Percentiles rank a stretch among this genome's conserved stretches.
These are phyloP conservation scores for Clathrus columnatus DNA, from an alignment of 768 basidiomycete genomes.

Conservation along the genomic window DNA sequence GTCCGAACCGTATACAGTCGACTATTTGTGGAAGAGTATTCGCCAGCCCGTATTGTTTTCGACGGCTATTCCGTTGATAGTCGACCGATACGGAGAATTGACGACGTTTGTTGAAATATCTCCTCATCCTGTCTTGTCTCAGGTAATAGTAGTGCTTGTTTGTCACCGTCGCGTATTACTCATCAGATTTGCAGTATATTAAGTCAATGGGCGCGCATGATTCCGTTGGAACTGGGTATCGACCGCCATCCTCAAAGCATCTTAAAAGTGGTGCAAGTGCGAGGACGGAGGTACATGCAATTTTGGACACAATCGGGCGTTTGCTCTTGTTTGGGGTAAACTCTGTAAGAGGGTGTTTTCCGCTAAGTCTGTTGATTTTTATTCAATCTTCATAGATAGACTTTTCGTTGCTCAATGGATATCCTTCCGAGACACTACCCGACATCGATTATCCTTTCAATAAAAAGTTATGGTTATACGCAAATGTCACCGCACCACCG, in stretches of 20 bases:
- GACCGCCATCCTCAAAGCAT: slow-evolving; percentile 7
- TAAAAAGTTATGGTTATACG: too few species aligned
- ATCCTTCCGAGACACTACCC: too few species aligned
- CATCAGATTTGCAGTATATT: slow-evolving; percentile 20
- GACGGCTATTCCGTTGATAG: slow-evolving; percentile 18
- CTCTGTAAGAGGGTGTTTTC: too few species aligned
- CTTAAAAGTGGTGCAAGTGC: slow-evolving; percentile 21
- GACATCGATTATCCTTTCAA: too few species aligned
- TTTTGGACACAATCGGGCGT: slow-evolving; percentile 21
- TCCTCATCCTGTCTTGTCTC: slow-evolving; percentile 33
- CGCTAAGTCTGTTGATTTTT: too few species aligned
- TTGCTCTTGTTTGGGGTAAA: slow-evolving; percentile 26
- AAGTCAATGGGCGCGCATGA: too few species aligned
- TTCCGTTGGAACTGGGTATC: slow-evolving; percentile 23
- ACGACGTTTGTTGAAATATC: slow-evolving; percentile 33
- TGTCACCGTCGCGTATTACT: slow-evolving; percentile 14
- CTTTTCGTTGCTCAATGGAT: too few species aligned
- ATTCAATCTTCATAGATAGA: too few species aligned
- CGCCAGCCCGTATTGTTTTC: slow-evolving; percentile 29
- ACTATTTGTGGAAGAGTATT: slow-evolving; percentile 35
- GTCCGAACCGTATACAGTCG: slow-evolving; percentile 19
- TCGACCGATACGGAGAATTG: slow-evolving; percentile 14
- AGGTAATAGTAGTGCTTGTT: slow-evolving; percentile 26
- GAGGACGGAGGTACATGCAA: slow-evolving; percentile 21
- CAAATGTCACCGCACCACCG: too few species aligned